A percentile compares a stretch with the other conserved stretches of the same genome.
phyloP scores from a whole-genome alignment of 202 grass and related monocot species.

The Zoysia matrella region DNA sequence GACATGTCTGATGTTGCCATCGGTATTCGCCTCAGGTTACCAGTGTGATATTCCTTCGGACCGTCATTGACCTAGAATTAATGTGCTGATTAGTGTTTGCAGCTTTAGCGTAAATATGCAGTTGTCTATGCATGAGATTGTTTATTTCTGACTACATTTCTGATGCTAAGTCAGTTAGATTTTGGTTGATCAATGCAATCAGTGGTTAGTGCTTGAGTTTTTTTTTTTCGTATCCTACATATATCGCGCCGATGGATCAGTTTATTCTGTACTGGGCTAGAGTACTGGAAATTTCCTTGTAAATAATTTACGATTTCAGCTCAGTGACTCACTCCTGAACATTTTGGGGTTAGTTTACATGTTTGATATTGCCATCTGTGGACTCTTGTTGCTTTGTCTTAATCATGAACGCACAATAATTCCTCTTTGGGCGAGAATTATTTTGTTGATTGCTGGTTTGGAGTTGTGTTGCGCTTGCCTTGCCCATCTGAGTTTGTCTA shows the following conservation, averaged over 20 bases:
- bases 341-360: background rate
- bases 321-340: background rate
- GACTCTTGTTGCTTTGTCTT: background rate
- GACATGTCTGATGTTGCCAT: background rate
- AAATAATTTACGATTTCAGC: background rate
- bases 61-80: background rate
- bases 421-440: background rate
- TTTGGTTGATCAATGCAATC: constrained; percentile 4
- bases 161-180: background rate
- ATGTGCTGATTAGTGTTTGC: background rate
- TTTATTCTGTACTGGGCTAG: background rate
- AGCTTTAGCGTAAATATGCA: background rate
- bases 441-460: background rate
- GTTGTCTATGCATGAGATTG: background rate
- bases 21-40: background rate
- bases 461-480: background rate
- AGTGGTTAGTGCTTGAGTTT: background rate
- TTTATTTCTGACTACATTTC: background rate
- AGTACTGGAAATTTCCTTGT: background rate
- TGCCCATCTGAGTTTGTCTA: background rate
- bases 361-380: constrained; percentile 8
- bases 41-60: background rate
- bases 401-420: background rate
- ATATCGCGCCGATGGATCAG: background rate
- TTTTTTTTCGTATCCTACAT: background rate